Conservation (phyloP, 2,329 filamentous ascomycete genomes). For the Aspergillaceae sp. region DNA sequence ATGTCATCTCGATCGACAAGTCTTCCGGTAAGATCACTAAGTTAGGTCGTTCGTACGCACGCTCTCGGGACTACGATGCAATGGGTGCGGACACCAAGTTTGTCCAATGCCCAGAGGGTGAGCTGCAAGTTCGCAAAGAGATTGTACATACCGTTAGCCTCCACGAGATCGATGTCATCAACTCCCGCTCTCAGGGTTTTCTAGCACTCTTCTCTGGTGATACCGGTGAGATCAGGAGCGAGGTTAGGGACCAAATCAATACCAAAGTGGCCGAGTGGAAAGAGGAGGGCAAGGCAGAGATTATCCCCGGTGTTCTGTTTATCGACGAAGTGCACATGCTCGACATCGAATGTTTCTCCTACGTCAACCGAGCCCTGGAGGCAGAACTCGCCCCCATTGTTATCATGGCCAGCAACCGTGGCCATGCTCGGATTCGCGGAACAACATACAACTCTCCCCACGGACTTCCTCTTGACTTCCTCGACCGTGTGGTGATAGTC, state of each 20-base stretch:
- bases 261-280: conserved; percentile 99
- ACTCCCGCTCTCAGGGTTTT: conserved; percentile 97
- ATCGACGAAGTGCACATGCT: conserved; percentile 99
- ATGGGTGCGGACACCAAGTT: conserved; percentile 99
- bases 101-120: conserved; percentile 92
- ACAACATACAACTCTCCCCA: conserved; percentile 91
- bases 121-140: conserved; percentile 94
- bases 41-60: conserved; percentile 85
- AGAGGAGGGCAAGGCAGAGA: conserved; percentile 97
- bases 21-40: conserved; percentile 97
- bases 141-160: conserved; percentile 93
- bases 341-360: conserved; percentile 97
- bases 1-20: conserved; percentile 98
- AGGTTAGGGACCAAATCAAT: conserved; percentile 98
- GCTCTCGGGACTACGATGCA: conserved; percentile 94
- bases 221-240: conserved; percentile 93
- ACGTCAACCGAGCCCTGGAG: conserved; percentile 93
- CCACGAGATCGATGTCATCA: conserved; percentile 99
- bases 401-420: conserved; percentile 98
- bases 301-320: conserved; percentile 93
- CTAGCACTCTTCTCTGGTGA: conserved; percentile 94
- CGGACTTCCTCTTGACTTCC: conserved; percentile 87
- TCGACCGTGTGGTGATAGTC: conserved; percentile 93
- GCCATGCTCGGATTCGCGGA: conserved; percentile 81
- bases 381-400: conserved; percentile 92